Evolutionary conservation across 768 basidiomycete species (phyloP).

Genomic region (Xerocomus spinulosus): DNA sequence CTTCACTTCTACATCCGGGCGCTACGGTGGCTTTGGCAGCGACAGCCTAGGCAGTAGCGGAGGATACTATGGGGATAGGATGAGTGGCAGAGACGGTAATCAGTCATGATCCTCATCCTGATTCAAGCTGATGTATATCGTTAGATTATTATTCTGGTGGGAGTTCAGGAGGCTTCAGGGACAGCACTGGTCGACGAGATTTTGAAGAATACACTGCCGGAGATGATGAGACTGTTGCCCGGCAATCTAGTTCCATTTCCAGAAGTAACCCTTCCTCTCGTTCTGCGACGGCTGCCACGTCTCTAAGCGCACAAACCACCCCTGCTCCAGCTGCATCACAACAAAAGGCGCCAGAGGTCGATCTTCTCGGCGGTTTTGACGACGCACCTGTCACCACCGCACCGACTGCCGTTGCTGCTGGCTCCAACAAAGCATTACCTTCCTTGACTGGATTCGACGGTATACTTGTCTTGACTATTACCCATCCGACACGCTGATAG

Average conservation of each 20-base stretch:
- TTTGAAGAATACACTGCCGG: slow-evolving; percentile 98
- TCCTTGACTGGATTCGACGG: slow-evolving; percentile 28
- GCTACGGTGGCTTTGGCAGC: slow-evolving; percentile 70
- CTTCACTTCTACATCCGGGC: slow-evolving; percentile 52
- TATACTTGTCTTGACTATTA: slow-evolving; percentile 1
- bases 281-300: slow-evolving; percentile 35
- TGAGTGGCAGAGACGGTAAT: slow-evolving; percentile 39
- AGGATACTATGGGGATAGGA: slow-evolving; percentile 42
- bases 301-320: slow-evolving; percentile 32
- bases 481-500: slow-evolving; percentile 6
- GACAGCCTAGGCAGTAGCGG: slow-evolving; percentile 40
- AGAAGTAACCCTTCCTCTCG: slow-evolving; percentile 28
- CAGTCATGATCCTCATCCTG: slow-evolving; percentile 6
- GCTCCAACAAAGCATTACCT: slow-evolving; percentile 31
- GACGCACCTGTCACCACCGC: slow-evolving; percentile 44
- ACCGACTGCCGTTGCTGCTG: slow-evolving; percentile 11
- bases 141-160: slow-evolving; percentile 38
- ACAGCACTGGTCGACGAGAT: slow-evolving; percentile 48
- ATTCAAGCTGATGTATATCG: slow-evolving; percentile 7
- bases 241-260: slow-evolving; percentile 38
- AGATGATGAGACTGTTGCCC: slow-evolving; percentile 65
- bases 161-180: slow-evolving; percentile 56
- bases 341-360: slow-evolving; percentile 50
- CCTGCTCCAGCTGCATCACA: slow-evolving; percentile 32
- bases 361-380: slow-evolving; percentile 74